Conservation (phyloP, 2,329 filamentous ascomycete genomes). For the Teratosphaeriaceae sp. region DNA sequence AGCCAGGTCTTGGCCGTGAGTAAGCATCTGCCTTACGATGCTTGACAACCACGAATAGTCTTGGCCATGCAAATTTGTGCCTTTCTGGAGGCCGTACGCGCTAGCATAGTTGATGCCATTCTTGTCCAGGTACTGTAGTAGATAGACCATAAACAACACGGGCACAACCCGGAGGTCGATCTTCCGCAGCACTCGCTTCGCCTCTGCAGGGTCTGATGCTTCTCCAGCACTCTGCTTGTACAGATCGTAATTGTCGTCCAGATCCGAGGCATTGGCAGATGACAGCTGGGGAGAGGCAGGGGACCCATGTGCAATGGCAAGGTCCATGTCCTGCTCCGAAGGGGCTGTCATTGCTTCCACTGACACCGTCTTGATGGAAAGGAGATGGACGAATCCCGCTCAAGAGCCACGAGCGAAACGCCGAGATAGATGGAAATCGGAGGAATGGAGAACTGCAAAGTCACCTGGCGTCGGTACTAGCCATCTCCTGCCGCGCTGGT, state of each 20-base stretch:
- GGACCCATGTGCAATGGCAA: not conserved
- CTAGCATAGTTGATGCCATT: constrained; percentile 28
- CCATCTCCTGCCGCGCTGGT: too few relatives aligned
- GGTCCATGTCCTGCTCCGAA: not conserved
- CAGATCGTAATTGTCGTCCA: constrained; percentile 7
- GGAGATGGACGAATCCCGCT: too few relatives aligned
- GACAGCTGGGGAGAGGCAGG: not conserved
- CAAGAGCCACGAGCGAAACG: too few relatives aligned
- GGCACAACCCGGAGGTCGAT: constrained; percentile 25
- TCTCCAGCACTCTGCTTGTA: constrained; percentile 1
- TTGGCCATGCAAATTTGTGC: constrained; percentile 40
- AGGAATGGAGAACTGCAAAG: too few relatives aligned
- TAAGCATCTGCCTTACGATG: too few relatives aligned
- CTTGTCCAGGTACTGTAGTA: constrained; percentile 32
- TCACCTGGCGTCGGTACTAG: too few relatives aligned
- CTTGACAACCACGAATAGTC: constrained; percentile 44
- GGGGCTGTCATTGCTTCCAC: not conserved
- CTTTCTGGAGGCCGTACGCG: constrained; percentile 41
- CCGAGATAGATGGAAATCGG: too few relatives aligned
- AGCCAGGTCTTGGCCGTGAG: too few relatives aligned
- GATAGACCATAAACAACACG: constrained; percentile 24
- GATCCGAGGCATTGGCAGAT: not conserved
- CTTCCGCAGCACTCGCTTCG: constrained; percentile 22
- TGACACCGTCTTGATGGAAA: not conserved
- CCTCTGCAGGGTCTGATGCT: constrained; percentile 11